A percentile compares a stretch with the other conserved stretches of the same genome.
These are phyloP conservation scores for Teratosphaeria gauchensis DNA, from an alignment of 2,329 filamentous ascomycete species.

Conservation along the genomic window DNA sequence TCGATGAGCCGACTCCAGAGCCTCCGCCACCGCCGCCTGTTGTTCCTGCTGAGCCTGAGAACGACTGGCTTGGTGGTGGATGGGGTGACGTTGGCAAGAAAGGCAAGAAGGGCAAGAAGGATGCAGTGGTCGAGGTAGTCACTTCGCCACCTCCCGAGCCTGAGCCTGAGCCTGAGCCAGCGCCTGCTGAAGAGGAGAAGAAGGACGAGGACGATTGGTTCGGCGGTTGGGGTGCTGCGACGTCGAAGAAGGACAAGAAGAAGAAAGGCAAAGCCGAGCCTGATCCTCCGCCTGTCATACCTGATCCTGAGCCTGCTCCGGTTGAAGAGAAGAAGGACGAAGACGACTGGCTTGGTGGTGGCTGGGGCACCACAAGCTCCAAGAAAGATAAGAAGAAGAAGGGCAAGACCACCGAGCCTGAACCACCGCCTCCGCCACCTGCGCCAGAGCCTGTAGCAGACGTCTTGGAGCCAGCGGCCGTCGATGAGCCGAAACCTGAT, in stretches of 20 bases:
- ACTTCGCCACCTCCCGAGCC: constrained; percentile 17
- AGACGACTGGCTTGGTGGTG: constrained; percentile 44
- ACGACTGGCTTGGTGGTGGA: constrained; percentile 18
- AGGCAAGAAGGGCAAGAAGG: constrained; percentile 3
- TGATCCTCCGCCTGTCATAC: constrained; percentile 14
- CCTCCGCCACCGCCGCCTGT: constrained; percentile 8
- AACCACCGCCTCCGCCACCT: constrained; percentile 2
- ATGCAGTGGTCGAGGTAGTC: constrained; percentile 10
- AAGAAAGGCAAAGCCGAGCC: constrained; percentile 15
- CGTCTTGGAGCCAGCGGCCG: constrained; percentile 31
- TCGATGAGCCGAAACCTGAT: constrained; percentile 41
- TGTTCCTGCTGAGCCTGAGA: constrained; percentile 13
- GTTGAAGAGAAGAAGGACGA: constrained; percentile 27
- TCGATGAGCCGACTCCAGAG: constrained; percentile 14
- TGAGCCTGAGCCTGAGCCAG: constrained; percentile 9
- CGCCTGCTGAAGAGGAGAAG: constrained; percentile 12
- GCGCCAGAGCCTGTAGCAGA: constrained; percentile 7
- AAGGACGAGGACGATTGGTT: constrained; percentile 43
- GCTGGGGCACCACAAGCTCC: constrained; percentile 28
- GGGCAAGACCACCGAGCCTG: constrained; percentile 5
- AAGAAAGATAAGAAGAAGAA: constrained; percentile 36
- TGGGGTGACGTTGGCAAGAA: constrained; percentile 12
- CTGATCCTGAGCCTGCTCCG: constrained; percentile 14
- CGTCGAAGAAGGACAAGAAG: constrained; percentile 1
- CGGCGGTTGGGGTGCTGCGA: constrained; percentile 39